These are phyloP conservation scores for Termitomyces sp. DNA, from an alignment of 768 basidiomycete species.

Conservation along the genomic window DNA sequence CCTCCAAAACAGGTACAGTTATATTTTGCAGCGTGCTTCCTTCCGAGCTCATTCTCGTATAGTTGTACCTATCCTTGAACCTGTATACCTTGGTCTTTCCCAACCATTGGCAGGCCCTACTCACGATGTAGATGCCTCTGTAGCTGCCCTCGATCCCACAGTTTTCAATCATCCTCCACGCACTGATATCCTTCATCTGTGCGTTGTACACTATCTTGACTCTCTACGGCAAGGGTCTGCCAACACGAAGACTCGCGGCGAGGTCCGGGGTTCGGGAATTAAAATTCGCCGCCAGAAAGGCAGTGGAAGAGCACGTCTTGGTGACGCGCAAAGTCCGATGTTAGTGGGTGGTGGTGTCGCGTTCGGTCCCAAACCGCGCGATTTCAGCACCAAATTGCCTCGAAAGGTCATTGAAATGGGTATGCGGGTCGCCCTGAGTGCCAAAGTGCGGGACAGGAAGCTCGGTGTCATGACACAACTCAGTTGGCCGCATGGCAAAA, in stretches of 20 bases:
- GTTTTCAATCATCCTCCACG: slow-evolving; percentile 89
- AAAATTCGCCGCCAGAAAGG: slow-evolving; percentile 95
- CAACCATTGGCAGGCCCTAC: slow-evolving; percentile 43
- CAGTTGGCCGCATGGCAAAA: slow-evolving; percentile 70
- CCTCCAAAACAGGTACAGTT: slow-evolving; percentile 7
- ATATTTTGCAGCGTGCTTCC: not conserved
- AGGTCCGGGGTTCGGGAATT: slow-evolving; percentile 82
- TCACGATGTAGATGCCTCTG: slow-evolving; percentile 37
- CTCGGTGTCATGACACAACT: slow-evolving; percentile 72
- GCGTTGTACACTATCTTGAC: slow-evolving; percentile 84
- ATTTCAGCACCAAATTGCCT: slow-evolving; percentile 90
- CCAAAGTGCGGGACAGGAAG: slow-evolving; percentile 68
- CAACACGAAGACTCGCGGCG: slow-evolving; percentile 84
- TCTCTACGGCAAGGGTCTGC: slow-evolving; percentile 89
- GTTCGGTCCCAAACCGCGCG: slow-evolving; percentile 86
- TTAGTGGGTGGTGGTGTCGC: slow-evolving; percentile 88
- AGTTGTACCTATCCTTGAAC: slow-evolving; percentile 36
- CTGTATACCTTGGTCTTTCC: slow-evolving; percentile 59
- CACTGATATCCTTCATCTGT: slow-evolving; percentile 88
- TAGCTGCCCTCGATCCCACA: slow-evolving; percentile 59
- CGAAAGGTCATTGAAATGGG: slow-evolving; percentile 92
- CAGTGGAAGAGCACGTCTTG: slow-evolving; percentile 82
- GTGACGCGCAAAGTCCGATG: slow-evolving; percentile 84
- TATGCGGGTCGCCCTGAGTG: slow-evolving; percentile 83
- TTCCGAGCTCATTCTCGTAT: slow-evolving; percentile 1